Evolutionary conservation across 306 rosid species (phyloP).

Genomic region (Ormosia emarginata): DNA sequence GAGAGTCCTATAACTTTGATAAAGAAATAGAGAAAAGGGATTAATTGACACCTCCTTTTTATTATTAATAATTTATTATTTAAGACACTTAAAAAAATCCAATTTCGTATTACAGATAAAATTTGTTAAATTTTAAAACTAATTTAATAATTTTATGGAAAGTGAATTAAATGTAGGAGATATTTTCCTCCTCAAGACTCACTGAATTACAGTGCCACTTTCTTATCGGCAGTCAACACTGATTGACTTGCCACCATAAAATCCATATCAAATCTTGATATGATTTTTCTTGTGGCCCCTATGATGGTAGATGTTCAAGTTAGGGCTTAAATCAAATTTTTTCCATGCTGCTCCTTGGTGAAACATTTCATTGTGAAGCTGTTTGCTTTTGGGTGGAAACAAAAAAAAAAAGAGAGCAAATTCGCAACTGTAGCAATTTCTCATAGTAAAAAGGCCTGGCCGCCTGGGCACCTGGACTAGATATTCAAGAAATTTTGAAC

Average conservation of each 20-base stretch:
- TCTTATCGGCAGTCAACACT: background rate
- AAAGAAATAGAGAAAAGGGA: background rate
- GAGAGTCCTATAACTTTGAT: background rate
- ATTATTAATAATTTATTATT: background rate
- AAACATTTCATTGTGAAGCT: slow-evolving; percentile 3
- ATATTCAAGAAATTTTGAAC: slow-evolving; percentile 13
- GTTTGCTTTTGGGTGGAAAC: slow-evolving; percentile 8
- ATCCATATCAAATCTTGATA: background rate
- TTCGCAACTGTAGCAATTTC: slow-evolving; percentile 14
- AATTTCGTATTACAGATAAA: no score
- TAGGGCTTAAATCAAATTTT: no score
- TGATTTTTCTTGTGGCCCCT: background rate
- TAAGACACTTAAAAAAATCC: background rate
- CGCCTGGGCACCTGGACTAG: background rate
- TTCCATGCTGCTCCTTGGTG: background rate
- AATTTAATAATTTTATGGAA: no score
- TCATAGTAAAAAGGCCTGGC: background rate
- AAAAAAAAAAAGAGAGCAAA: background rate
- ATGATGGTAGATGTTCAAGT: background rate
- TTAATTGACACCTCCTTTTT: background rate
- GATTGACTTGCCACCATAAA: background rate
- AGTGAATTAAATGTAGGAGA: no score
- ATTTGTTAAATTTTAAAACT: no score
- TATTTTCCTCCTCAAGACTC: background rate
- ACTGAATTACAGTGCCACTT: background rate